Evolutionary conservation across 2,329 filamentous ascomycete species (phyloP).

Genomic region (Fusarium sp.): DNA sequence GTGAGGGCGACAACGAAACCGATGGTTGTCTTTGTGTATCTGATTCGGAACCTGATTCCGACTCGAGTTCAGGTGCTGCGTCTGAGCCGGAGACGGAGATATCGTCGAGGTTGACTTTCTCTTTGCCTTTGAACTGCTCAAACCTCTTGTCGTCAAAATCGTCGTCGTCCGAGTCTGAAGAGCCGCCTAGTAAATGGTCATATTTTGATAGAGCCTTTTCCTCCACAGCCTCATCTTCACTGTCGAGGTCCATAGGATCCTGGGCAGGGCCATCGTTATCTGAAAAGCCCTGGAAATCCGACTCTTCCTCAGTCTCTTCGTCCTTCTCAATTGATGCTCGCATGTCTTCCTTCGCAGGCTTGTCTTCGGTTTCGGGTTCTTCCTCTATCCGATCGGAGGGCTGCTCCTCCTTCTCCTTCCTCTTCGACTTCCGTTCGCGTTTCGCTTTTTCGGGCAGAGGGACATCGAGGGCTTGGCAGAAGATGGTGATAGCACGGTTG

Average conservation of each 20-base stretch:
- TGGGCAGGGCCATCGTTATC: conserved; percentile 34
- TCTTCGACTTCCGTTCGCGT: conserved; percentile 48
- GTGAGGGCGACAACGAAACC: conserved; percentile 50
- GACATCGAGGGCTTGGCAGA: conserved; percentile 62
- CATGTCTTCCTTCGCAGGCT: conserved; percentile 34
- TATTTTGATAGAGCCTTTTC: conserved; percentile 55
- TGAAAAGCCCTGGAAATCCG: conserved; percentile 54
- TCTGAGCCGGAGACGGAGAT: conserved; percentile 54
- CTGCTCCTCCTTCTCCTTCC: conserved; percentile 48
- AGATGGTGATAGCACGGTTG: conserved; percentile 59
- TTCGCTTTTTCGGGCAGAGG: conserved; percentile 57
- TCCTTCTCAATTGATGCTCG: conserved; percentile 37
- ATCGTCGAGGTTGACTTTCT: conserved; percentile 54
- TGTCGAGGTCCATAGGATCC: conserved; percentile 36
- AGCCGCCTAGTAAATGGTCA: conserved; percentile 59
- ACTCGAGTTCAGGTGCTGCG: conserved; percentile 47
- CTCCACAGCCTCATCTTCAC: conserved; percentile 46
- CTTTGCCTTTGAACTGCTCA: conserved; percentile 48
- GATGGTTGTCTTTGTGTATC: conserved; percentile 33
- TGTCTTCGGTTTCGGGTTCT: conserved; percentile 22
- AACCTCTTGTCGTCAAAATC: conserved; percentile 51
- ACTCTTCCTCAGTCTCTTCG: conserved; percentile 45
- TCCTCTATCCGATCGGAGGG: conserved; percentile 40
- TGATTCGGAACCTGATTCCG: conserved; percentile 39
- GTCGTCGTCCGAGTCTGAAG: conserved; percentile 54